These are phyloP conservation scores for Penicillium odoratum DNA, from an alignment of 495 filamentous ascomycete species.

Conservation along the genomic window DNA sequence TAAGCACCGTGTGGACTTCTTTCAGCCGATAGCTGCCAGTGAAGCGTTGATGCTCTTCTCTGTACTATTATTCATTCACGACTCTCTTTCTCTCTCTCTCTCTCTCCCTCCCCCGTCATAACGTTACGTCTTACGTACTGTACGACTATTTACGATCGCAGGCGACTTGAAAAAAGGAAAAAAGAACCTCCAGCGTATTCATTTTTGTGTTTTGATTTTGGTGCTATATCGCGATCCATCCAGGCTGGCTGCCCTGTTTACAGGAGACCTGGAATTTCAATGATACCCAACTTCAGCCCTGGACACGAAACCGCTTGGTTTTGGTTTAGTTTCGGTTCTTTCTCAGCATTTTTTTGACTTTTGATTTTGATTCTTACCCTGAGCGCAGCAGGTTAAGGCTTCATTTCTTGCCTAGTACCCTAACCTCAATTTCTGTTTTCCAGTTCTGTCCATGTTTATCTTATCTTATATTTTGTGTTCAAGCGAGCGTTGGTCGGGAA, in stretches of 20 bases:
- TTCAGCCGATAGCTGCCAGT: slow-evolving; percentile 27
- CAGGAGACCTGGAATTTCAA: background rate
- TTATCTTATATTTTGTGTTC: background rate
- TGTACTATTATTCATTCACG: slow-evolving; percentile 15
- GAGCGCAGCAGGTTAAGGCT: background rate
- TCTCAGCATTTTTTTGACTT: background rate
- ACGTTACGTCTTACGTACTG: slow-evolving; percentile 10
- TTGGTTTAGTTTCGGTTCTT: background rate
- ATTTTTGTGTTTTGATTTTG: background rate
- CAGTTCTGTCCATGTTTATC: background rate
- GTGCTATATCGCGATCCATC: background rate
- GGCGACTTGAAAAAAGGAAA: slow-evolving; percentile 2
- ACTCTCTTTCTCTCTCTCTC: background rate
- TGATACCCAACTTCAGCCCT: background rate
- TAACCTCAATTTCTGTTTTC: background rate
- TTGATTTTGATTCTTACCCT: background rate
- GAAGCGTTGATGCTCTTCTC: background rate
- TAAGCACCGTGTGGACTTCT: slow-evolving; percentile 43
- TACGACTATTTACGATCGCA: slow-evolving; percentile 6
- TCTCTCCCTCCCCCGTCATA: background rate
- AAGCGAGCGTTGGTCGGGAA: background rate
- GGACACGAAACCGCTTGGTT: too few relatives aligned
- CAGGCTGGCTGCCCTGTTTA: background rate
- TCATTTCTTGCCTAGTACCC: background rate
- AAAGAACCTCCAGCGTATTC: too few relatives aligned